A percentile compares a stretch with the other conserved stretches of the same genome.
phyloP scores from a whole-genome alignment of 108 stramenopile species.

The Cyclotella atomus region DNA sequence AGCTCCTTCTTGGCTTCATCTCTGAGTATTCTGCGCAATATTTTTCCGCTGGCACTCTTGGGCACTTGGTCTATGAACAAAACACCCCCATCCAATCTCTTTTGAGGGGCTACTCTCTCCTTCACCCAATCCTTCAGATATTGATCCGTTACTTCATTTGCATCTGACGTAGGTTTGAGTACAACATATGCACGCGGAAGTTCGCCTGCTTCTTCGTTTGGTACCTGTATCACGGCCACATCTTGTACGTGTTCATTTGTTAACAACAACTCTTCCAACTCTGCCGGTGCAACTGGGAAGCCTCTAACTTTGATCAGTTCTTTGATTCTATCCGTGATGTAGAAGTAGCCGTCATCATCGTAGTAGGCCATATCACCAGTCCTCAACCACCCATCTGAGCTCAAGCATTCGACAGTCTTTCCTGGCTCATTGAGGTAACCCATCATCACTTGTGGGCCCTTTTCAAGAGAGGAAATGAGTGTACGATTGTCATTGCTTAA shows the following conservation, averaged over 20 bases:
- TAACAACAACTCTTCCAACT: conserved; percentile 90
- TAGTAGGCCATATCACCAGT: conserved; percentile 90
- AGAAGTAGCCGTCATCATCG: conserved; percentile 89
- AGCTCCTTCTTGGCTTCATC: conserved; percentile 61
- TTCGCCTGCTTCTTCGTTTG: conserved; percentile 82
- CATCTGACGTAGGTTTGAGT: conserved; percentile 42
- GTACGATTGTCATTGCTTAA: too few species aligned
- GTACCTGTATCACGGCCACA: conserved; percentile 86
- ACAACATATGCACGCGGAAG: conserved; percentile 91
- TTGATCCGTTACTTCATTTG: conserved; percentile 55
- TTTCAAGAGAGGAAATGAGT: too few species aligned
- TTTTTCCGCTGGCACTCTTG: conserved; percentile 91
- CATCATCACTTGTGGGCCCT: conserved; percentile 70
- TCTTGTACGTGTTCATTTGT: conserved; percentile 83
- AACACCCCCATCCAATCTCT: conserved; percentile 86
- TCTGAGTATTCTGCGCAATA: conserved; percentile 82
- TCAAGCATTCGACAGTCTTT: conserved; percentile 80
- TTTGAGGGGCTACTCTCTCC: conserved; percentile 84
- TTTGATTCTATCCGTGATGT: conserved; percentile 91
- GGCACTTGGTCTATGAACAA: conserved; percentile 86
- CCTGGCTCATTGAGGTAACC: conserved; percentile 88
- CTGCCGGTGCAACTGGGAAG: conserved; percentile 93
- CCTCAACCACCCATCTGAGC: conserved; percentile 77
- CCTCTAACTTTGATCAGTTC: conserved; percentile 96
- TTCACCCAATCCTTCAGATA: conserved; percentile 85